Base-by-base conservation (phyloP, 1,284 basidiomycete genomes). In the Irpex sp. region DNA sequence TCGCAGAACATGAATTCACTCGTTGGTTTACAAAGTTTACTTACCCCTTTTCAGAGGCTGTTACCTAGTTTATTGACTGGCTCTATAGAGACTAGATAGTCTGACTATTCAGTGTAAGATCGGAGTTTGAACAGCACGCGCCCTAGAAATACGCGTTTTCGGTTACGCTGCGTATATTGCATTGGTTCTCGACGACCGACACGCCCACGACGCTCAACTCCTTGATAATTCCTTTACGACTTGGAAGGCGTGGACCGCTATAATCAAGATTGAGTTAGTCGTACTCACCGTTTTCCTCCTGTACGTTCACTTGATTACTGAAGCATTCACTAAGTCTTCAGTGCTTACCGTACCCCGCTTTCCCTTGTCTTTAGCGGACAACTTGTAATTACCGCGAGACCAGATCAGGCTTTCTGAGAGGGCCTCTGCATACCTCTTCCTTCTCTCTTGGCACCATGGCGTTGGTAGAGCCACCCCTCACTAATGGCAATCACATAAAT, bases 401-500 rank as follows among this genome's bases (percentile, higher is more conserved):
- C 10, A 67, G 45, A 63, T 63, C 72, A 45, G 54, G 27, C 24
- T 49, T 69, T 65, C 70, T 22, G 69, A 71, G 71, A 65, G 73
- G 63, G 38, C 56, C 58, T 54, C 22, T 56, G 27, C 69, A 20
- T 49, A 65, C 65, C 49, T 38, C 56, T 20, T 58, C 58, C 69
- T 69, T 66, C 1, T 32, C 68, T 65, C 62, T 64, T 63, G 63
- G 67, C 20, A 73, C 70, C 42, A 80, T 80, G 80, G 74, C 79
- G 59, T 71, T 74, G 64, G 71, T 80, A 20, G 80, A 80, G n/a
- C 68, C 73, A 56, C 75, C 76, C 22, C 69, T 76, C 43, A 73
- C 75, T 20, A 80, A 80, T 66, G 78, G 78, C 58, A 75, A 69
- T 44, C 79, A 74, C 13, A 72, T 65, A 27, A 73, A 73, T 68